phyloP scores from a whole-genome alignment of 208 protist species.

The Crithidia brevicula region DNA sequence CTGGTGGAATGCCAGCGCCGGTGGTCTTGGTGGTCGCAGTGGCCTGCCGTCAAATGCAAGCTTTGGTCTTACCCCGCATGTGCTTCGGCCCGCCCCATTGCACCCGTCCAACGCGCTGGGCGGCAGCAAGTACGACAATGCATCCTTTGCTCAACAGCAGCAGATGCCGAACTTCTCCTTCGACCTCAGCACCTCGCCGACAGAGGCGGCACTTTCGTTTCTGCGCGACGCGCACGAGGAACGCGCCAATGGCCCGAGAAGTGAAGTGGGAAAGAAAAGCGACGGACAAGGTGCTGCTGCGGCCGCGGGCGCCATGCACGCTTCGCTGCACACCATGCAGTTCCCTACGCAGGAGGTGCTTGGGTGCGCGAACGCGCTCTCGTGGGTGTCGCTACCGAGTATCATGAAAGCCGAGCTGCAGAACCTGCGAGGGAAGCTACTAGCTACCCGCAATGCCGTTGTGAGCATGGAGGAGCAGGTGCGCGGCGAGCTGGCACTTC shows the following conservation, averaged over 20 bases:
- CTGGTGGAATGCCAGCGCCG: conserved; percentile 9
- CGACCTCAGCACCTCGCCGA: conserved; percentile 14
- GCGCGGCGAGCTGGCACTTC: conserved; percentile 69
- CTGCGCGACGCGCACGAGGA: conserved; percentile 24
- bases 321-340: conserved; percentile 5
- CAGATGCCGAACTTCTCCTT: conserved; percentile 20
- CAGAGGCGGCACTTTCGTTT: conserved; percentile 24
- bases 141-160: conserved; percentile 23
- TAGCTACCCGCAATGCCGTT: conserved; percentile 12
- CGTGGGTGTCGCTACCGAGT: conserved; percentile 30
- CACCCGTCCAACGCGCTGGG: background rate
- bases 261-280: background rate
- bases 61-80: conserved; percentile 14
- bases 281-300: background rate
- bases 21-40: conserved; percentile 11
- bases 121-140: conserved; percentile 7
- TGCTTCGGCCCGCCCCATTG: background rate
- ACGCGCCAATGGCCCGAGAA: background rate
- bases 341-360: conserved; percentile 27
- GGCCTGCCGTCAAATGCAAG: conserved; percentile 13
- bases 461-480: conserved; percentile 54
- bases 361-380: conserved; percentile 28
- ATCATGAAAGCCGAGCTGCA: conserved; percentile 33
- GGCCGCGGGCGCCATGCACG: conserved; percentile 1
- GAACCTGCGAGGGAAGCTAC: conserved; percentile 26